Evolutionary conservation across 106 monocot genomes (phyloP), one percentile per base, ranked within the genome.

Genomic region (Xerophyta viscosa): DNA sequence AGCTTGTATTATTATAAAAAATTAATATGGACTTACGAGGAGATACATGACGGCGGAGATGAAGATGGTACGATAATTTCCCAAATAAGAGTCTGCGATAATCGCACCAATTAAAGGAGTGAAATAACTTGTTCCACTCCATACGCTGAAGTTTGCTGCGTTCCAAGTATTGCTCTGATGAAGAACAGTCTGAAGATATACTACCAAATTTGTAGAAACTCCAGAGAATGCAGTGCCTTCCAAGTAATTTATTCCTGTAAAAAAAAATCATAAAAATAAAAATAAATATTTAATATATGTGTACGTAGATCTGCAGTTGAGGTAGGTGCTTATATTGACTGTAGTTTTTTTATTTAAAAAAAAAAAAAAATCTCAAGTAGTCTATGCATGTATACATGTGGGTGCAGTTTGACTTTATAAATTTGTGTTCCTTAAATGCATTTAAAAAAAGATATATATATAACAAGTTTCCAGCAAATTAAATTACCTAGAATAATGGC

Each of bases 31-130:
- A 54, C 73, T 21, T 66, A 74, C 72, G n/a, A 66, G 24, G 17
- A 73, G 51, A 29, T 60, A 73, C 8, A 73, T 20, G 3, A 47
- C 13, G 21, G 59, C 27, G 36, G 66, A 66, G 30, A 60, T 13
- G 41, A 55, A 8, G n/a, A 75, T 29, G 10, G 64, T 75, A 10
- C 31, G 52, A 63, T 69, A 69, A 24, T 53, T 75, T 15, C 75
- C 75, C 56, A 28, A 46, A 44, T 28, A 69, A 8, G 64, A 48
- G 12, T 48, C 48, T 21, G 48, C 19, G 6, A 48, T 48, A 21
- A 48, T 20, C 13, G 24, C 48, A 21, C 48, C 48, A 24, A 48
- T 6, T 21, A 48, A 21, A 1, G 48, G 48, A 2, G 24, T 48
- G 22, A 48, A 24, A 12, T 48, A 48, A 48, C 48, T 22, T 3